Percentiles rank a stretch among this genome's conserved stretches.
Evolutionary conservation across 148 eudicot genomes (phyloP).

Genomic region (Limonium bicolor): DNA sequence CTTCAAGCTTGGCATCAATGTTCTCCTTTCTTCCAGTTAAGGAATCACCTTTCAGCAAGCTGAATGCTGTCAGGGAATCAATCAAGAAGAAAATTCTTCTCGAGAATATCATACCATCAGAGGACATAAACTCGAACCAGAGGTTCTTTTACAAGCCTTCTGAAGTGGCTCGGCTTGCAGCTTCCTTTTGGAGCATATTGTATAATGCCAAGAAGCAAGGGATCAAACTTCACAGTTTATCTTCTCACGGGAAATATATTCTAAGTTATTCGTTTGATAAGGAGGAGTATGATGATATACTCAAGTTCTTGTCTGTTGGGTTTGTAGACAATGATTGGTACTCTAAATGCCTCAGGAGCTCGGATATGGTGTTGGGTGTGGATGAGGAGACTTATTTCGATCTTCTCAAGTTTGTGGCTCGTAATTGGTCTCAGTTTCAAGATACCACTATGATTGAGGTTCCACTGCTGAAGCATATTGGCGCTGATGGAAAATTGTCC

Average conservation of each 20-base stretch:
- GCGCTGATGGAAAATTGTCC: conserved; percentile 13
- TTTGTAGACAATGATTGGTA: conserved; percentile 43
- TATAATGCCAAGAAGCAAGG: conserved; percentile 19
- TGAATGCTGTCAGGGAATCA: conserved; percentile 26
- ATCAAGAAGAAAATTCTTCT: conserved; percentile 19
- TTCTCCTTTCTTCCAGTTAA: conserved; percentile 38
- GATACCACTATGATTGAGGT: conserved; percentile 16
- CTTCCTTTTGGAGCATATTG: conserved; percentile 43
- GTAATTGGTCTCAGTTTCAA: conserved; percentile 30
- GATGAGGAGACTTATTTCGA: conserved; percentile 29
- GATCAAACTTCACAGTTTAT: conserved; percentile 26
- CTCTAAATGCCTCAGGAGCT: conserved; percentile 40
- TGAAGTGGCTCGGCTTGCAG: conserved; percentile 39
- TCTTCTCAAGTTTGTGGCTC: conserved; percentile 34
- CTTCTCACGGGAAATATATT: conserved; percentile 43
- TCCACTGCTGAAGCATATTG: conserved; percentile 40
- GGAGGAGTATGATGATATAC: conserved; percentile 20
- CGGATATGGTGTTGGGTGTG: conserved; percentile 36
- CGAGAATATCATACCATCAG: conserved; percentile 15
- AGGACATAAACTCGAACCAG: conserved; percentile 1
- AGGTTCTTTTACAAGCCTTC: conserved; percentile 36
- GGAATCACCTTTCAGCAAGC: conserved; percentile 14
- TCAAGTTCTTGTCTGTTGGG: conserved; percentile 36
- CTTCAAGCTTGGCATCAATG: neutral
- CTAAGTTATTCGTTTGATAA: conserved; percentile 35